These are phyloP conservation scores for Chenopodium formosanum DNA, from an alignment of 148 eudicot species.

Conservation along the genomic window DNA sequence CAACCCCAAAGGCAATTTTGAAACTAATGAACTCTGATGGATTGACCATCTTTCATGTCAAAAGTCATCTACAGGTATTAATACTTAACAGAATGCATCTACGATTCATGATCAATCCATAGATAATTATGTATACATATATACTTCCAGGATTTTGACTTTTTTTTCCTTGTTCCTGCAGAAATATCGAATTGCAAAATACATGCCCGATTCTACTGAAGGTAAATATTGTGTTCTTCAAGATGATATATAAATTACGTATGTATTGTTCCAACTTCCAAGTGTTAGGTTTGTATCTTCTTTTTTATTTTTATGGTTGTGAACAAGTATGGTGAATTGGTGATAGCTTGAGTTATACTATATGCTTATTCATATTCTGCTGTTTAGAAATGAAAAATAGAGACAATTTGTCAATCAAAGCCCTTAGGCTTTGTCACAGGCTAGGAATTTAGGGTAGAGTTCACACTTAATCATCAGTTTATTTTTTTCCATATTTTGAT, in stretches of 20 bases:
- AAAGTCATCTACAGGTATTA: constrained; percentile 89
- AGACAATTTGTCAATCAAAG: neutral
- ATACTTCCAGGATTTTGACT: neutral
- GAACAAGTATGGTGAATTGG: neutral
- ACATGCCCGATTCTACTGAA: constrained; percentile 44
- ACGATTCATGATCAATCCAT: neutral
- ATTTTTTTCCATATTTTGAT: neutral
- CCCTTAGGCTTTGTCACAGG: neutral
- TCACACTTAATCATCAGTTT: neutral
- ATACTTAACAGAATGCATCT: neutral
- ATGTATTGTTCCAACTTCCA: constrained; percentile 4
- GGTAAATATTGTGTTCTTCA: constrained; percentile 27
- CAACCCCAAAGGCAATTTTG: constrained; percentile 90
- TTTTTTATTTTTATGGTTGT: neutral
- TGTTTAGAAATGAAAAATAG: neutral
- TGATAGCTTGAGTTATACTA: neutral
- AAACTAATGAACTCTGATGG: constrained; percentile 82
- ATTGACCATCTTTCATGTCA: constrained; percentile 83
- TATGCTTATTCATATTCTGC: neutral
- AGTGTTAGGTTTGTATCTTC: constrained; percentile 5
- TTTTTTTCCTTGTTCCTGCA: constrained; percentile 34
- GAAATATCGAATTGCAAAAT: constrained; percentile 57
- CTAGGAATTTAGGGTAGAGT: neutral
- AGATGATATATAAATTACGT: constrained; percentile 1
- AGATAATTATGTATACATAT: neutral